These are phyloP conservation scores for Plicaturopsis crispa DNA, from an alignment of 768 basidiomycete genomes.

Conservation along the genomic window DNA sequence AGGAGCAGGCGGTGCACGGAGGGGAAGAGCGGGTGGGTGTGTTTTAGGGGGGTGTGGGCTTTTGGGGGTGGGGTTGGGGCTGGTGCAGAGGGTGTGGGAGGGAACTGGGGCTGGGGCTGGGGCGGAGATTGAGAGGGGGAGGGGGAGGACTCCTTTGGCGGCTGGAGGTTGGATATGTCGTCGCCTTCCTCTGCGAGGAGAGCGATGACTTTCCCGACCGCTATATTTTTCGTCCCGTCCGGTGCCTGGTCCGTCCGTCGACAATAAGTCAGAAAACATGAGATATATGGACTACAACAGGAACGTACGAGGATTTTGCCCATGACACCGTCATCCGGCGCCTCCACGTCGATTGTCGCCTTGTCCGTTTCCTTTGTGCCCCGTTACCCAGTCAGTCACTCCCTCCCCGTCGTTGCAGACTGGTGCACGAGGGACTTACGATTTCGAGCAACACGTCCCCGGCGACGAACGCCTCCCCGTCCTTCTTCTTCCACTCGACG, in stretches of 20 bases:
- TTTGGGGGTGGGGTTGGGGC: slow-evolving; percentile 22
- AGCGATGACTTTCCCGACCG: slow-evolving; percentile 86
- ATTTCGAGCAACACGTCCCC: slow-evolving; percentile 90
- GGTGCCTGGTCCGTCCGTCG: slow-evolving; percentile 34
- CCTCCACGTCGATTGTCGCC: slow-evolving; percentile 97
- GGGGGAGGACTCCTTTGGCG: slow-evolving; percentile 35
- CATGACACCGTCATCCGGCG: slow-evolving; percentile 92
- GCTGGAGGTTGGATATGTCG: slow-evolving; percentile 79
- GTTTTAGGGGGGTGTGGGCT: slow-evolving; percentile 31
- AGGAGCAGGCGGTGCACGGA: slow-evolving; percentile 79
- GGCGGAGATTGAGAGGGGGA: slow-evolving; percentile 19
- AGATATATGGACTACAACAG: background rate
- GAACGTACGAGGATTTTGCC: slow-evolving; percentile 83
- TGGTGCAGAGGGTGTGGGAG: slow-evolving; percentile 13
- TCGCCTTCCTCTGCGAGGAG: slow-evolving; percentile 95
- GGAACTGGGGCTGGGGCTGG: slow-evolving; percentile 12
- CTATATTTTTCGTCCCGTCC: slow-evolving; percentile 78
- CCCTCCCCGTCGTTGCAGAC: background rate
- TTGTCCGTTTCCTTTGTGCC: slow-evolving; percentile 79
- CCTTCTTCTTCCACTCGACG: slow-evolving; percentile 82
- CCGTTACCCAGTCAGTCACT: background rate
- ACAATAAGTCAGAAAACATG: background rate
- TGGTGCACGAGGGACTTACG: slow-evolving; percentile 36
- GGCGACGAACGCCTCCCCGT: slow-evolving; percentile 70
- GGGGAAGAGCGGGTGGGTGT: slow-evolving; percentile 77